Evolutionary conservation across 371 early-diverging fungal genomes (phyloP), one percentile per base, ranked within the genome.

Genomic region (Basidiobolus meristosporus): DNA sequence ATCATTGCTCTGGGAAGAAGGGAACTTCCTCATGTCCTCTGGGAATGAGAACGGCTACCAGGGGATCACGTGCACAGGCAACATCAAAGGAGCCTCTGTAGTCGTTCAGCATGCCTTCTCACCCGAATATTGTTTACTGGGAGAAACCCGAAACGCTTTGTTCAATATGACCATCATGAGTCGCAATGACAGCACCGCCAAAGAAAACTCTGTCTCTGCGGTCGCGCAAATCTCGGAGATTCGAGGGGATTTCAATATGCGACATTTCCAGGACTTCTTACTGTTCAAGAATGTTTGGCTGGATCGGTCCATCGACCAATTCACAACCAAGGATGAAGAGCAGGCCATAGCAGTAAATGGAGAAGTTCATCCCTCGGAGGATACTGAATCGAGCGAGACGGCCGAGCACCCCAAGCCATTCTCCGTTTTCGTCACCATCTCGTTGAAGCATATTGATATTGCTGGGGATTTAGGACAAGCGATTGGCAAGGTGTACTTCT

Each of bases 31-130:
- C 38, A 54, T 74, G 45, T 60, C 64, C 29, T 66, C 65, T 12
- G 57, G 54, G 15, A 66, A 68, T 23, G 59, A 64, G 36, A 56
- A 63, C n/a, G 43, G 47, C 1, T 57, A 60, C 0, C 61, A 56
- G 37, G 59, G 59, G 0, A 52, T 68, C 20, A 76, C 73, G 15
- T 67, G 73, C 42, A 60, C 66, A 17, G 78, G 71, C 3, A 68
- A 63, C 11, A 55, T 82, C 10, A 47, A 58, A 2, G 65, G 67
- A 7, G 62, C 67, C 1, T 73, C 73, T 2, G 74, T 68, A 1
- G 52, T 68, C 19, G 62, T 84, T 17, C 76, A 75, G 11, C 82
- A 87, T 44, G 62, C 70, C 12, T 87, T 81, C 45, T 87, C 88
- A 6, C 82, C 82, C 9, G 83, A 84, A 45, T 72, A 82, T 35